These are phyloP conservation scores for Alternaria arbusti DNA, from an alignment of 2,329 filamentous ascomycete species.

Conservation along the genomic window DNA sequence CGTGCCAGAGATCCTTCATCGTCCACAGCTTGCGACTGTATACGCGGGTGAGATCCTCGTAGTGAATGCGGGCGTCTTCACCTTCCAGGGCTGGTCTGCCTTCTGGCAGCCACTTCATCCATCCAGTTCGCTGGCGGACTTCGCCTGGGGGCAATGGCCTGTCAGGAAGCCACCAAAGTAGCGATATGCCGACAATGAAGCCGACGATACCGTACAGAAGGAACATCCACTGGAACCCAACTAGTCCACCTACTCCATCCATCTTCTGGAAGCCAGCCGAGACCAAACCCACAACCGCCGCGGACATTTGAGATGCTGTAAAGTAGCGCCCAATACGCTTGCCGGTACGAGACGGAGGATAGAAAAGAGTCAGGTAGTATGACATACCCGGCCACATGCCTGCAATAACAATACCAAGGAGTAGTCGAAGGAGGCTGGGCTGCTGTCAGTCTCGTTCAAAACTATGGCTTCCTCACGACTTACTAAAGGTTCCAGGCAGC, in stretches of 20 bases:
- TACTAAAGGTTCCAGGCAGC: constrained; percentile 85
- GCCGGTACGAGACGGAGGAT: constrained; percentile 82
- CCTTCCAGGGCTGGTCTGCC: constrained; percentile 75
- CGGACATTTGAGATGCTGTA: constrained; percentile 86
- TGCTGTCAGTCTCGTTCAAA: not conserved
- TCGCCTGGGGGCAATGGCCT: constrained; percentile 78
- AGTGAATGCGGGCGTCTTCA: constrained; percentile 81
- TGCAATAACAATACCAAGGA: constrained; percentile 85
- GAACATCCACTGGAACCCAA: constrained; percentile 93
- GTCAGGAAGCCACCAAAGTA: constrained; percentile 92
- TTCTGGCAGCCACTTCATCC: constrained; percentile 70
- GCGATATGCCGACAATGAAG: constrained; percentile 70
- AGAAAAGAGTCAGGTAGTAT: constrained; percentile 90
- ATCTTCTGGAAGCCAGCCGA: constrained; percentile 92
- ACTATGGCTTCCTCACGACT: constrained; percentile 31
- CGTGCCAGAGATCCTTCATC: constrained; percentile 69
- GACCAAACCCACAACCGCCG: constrained; percentile 85
- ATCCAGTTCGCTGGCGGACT: constrained; percentile 56
- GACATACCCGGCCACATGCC: constrained; percentile 97
- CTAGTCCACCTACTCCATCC: constrained; percentile 77
- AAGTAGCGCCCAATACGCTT: constrained; percentile 91
- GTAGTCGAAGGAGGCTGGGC: constrained; percentile 72
- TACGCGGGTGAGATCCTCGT: constrained; percentile 79
- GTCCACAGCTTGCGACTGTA: constrained; percentile 80
- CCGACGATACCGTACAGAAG: constrained; percentile 81